Evolutionary conservation across 768 basidiomycete genomes (phyloP), one percentile per base, ranked within the genome.

Genomic region (Podaxis sp.): DNA sequence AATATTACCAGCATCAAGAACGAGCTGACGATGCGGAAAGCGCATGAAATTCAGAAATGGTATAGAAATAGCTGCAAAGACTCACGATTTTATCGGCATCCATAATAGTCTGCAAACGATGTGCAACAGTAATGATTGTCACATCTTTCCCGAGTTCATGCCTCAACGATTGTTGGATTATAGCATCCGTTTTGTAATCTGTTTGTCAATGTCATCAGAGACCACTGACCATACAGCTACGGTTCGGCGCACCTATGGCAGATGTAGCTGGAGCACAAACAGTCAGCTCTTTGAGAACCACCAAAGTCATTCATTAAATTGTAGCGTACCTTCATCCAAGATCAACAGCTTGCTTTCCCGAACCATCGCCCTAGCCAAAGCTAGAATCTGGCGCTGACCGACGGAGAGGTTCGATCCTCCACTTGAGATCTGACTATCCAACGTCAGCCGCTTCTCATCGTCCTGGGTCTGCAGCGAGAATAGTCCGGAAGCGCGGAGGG

Each of bases 391-490:
- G 11, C 89, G 73, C 69, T 92, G 89, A 24, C 90, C 90, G 49
- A 88, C 84, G 3, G 87, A 88, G 66, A 91, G 83, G 70, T 91
- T 91, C 17, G 79, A 71, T 13, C 89, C 88, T 4, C 88, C 88
- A 1, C 74, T 74, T 30, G 77, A 68, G 30, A 84, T 75, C 28
- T 68, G 54, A 30, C 72, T 81, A 44, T 84, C 80, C 26, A 84
- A 71, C 15, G 74, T 78, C 52, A 82, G 70, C 77, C 76, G 38
- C 75, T 82, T 55, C 82, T 84, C 69, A 75, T 81, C 56, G 75
- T 82, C 74, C 69, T 75, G 72, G 55, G 60, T 65, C 66, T 77
- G 68, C 9, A 57, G 49, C 48, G 60, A 76, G 60, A 71, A 72
- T 3, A 79, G 63, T 13, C 77, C 77, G 24, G 76, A 70, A 30